Base-by-base conservation (phyloP, 2,329 filamentous ascomycete species). In the Colletotrichum sp. region DNA sequence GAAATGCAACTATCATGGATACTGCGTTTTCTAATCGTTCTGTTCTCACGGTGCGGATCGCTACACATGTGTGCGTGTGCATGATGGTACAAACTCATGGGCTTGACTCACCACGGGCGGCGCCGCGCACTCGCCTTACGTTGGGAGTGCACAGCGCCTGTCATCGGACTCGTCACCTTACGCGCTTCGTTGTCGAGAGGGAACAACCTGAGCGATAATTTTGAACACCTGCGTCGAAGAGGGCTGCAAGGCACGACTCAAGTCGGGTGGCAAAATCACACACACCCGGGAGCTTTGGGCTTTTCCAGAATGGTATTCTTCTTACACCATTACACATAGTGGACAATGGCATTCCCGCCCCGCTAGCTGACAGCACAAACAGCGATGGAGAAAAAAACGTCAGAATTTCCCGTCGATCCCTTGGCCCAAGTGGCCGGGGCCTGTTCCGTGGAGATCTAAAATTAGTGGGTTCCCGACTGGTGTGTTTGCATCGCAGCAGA, bases 381-480 rank as follows among this genome's bases (percentile, higher is more conserved):
- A n/a, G 43, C 43, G 43, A 52, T 13, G 43, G 26, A 64, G 15
- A 57, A 32, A 71, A 28, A 48, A 32, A 26, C 21, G 52, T 26
- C 28, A 72, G 63, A 67, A 67, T 65, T 72, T 55, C 52, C 16
- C 48, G 28, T 57, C 55, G 71, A 69, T 72, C 55, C 52, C 30
- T 55, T 36, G 21, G 65, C 59, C 66, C 57, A 70, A 43, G 13
- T n/a, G 39, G 66, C 66, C 30, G 57, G 65, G 71, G 34, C 34
- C 34, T 36, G 24, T 57, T 74, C 43, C 66, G 43, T 71, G 72
- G 67, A 64, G 67, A 65, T 74, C 59, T 71, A 74, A 71, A 71
- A 36, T 71, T 74, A 71, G 66, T 65, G 72, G 72, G 48, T 52
- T 74, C 30, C 30, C 30, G 21, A 21, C 55, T 28, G 28, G 16